Conservation (phyloP, 1,284 basidiomycete genomes). For the Cutaneotrichosporon cutaneum region DNA sequence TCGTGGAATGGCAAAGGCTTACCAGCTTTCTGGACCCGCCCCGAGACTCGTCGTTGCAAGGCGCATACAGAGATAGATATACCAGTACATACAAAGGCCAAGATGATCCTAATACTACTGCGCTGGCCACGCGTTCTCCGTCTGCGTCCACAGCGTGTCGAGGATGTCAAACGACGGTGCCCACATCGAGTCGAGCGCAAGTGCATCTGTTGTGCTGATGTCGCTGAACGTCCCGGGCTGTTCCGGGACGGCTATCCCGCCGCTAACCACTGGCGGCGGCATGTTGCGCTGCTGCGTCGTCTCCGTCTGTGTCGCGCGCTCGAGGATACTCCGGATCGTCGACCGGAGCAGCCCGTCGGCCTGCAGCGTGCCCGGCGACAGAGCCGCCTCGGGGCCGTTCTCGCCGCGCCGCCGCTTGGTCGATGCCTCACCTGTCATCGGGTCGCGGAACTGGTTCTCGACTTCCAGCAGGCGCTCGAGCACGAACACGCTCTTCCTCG, state of each 20-base stretch:
- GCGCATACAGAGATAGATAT: too few relatives aligned
- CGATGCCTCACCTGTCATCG: neutral
- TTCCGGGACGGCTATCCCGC: neutral
- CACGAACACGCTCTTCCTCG: slow-evolving; percentile 25
- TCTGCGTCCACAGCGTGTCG: slow-evolving; percentile 19
- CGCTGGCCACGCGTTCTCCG: slow-evolving; percentile 7
- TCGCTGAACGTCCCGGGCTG: neutral
- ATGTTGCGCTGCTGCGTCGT: neutral
- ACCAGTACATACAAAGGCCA: too few relatives aligned
- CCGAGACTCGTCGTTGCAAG: too few relatives aligned
- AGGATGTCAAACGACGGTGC: slow-evolving; percentile 15
- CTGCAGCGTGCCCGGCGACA: neutral
- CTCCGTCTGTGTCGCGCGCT: slow-evolving; percentile 3
- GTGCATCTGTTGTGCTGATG: neutral
- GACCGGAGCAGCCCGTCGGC: slow-evolving; percentile 13
- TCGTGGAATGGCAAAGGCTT: too few relatives aligned
- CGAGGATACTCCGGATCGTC: slow-evolving; percentile 15
- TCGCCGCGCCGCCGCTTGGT: slow-evolving; percentile 10
- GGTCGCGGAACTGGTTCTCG: slow-evolving; percentile 11
- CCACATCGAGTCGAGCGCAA: slow-evolving; percentile 5
- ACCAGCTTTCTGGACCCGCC: too few relatives aligned
- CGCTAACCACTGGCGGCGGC: neutral
- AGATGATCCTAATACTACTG: neutral
- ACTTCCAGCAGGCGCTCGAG: slow-evolving; percentile 22
- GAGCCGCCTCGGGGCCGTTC: neutral